phyloP scores from a whole-genome alignment of 2,329 filamentous ascomycete genomes.

The Pseudophaeomoniella oleicola region DNA sequence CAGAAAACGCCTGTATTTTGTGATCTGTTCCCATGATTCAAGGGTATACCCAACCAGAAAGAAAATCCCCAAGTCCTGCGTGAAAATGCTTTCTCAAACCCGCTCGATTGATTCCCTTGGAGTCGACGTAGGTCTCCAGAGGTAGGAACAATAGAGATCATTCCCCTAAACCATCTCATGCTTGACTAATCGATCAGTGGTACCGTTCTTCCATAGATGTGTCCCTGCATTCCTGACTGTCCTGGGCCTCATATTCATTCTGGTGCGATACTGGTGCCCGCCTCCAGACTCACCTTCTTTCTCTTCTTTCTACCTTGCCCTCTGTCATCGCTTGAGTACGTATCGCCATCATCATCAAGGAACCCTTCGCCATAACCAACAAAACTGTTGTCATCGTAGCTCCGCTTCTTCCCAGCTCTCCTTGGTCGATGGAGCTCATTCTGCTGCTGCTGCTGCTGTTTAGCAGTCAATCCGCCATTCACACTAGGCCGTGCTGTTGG shows the following conservation, averaged over 20 bases:
- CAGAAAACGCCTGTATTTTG: too few species aligned
- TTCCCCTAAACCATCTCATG: too few species aligned
- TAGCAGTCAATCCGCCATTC: conserved; percentile 1
- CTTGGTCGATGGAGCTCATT: conserved; percentile 22
- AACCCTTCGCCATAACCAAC: conserved; percentile 36
- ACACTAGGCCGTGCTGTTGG: background rate
- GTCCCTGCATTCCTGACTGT: too few species aligned
- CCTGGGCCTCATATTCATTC: background rate
- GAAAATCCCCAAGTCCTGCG: too few species aligned
- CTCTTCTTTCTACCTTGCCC: conserved; percentile 29
- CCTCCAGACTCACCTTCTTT: conserved; percentile 25
- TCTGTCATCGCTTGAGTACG: conserved; percentile 29
- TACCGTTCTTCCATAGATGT: too few species aligned
- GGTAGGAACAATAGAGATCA: too few species aligned
- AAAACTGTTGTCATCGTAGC: conserved; percentile 36
- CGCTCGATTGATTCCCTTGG: too few species aligned
- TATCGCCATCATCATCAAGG: conserved; percentile 30
- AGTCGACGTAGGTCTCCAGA: too few species aligned
- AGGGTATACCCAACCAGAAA: too few species aligned
- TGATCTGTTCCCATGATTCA: too few species aligned
- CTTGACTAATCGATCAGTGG: too few species aligned
- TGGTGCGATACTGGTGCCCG: background rate
- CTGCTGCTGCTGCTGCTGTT: conserved; percentile 10
- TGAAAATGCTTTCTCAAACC: too few species aligned
- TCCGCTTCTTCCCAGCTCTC: conserved; percentile 32